These are phyloP conservation scores for Skeletonema tropicum DNA, from an alignment of 108 stramenopile species.

Conservation along the genomic window DNA sequence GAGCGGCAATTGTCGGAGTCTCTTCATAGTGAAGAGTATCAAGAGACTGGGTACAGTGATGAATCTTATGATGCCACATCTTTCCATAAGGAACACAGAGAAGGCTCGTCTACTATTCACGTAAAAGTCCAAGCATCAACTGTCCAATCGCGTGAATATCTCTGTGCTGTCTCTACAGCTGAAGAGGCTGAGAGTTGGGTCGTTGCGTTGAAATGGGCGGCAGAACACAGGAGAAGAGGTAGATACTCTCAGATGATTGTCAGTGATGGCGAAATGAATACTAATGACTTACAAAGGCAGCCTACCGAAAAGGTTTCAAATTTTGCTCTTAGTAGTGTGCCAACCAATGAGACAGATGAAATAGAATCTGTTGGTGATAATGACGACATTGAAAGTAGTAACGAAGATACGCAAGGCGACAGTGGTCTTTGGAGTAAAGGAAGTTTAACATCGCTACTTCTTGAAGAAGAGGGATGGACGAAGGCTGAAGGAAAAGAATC, in stretches of 20 bases:
- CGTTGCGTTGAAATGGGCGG: slow-evolving; percentile 83
- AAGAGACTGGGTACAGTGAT: slow-evolving; percentile 4
- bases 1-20: slow-evolving; percentile 21
- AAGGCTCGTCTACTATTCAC: slow-evolving; percentile 15
- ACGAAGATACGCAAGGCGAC: slow-evolving; percentile 12
- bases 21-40: neutral
- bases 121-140: slow-evolving; percentile 41
- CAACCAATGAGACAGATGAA: slow-evolving; percentile 1
- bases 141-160: slow-evolving; percentile 70
- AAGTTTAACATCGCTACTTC: slow-evolving; percentile 15
- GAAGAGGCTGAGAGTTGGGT: slow-evolving; percentile 88
- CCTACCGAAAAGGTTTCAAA: slow-evolving; percentile 8
- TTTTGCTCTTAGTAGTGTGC: neutral
- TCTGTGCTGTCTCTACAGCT: slow-evolving; percentile 79
- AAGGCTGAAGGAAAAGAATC: slow-evolving; percentile 33
- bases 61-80: slow-evolving; percentile 7
- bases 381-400: slow-evolving; percentile 8
- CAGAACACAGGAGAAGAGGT: slow-evolving; percentile 42
- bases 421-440: slow-evolving; percentile 29
- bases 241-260: slow-evolving; percentile 14
- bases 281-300: neutral
- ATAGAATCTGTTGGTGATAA: too few species aligned
- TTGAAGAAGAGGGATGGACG: slow-evolving; percentile 37
- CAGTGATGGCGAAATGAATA: slow-evolving; percentile 3
- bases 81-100: slow-evolving; percentile 6